Evolutionary conservation across 495 filamentous ascomycete genomes (phyloP).

Genomic region (Penicillium desertorum): DNA sequence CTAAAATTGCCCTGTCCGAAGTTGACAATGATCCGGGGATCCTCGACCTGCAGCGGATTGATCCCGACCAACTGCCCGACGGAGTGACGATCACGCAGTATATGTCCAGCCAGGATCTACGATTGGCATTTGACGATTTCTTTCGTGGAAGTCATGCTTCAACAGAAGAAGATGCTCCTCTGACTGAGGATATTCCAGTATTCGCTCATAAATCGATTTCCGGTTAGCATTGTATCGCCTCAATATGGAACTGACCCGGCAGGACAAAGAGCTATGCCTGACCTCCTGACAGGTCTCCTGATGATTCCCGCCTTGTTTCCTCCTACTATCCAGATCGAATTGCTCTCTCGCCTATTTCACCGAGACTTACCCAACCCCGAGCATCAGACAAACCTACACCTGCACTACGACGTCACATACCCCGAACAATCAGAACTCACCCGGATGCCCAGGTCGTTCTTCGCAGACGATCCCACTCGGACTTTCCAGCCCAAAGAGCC

Average conservation of each 20-base stretch:
- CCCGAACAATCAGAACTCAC: constrained; percentile 32
- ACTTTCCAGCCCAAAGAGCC: constrained; percentile 63
- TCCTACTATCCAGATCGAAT: constrained; percentile 59
- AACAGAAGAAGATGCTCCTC: constrained; percentile 24
- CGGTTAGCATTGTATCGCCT: constrained; percentile 36
- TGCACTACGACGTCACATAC: constrained; percentile 78
- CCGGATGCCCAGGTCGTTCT: constrained; percentile 47
- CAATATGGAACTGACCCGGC: constrained; percentile 32
- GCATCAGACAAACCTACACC: constrained; percentile 84
- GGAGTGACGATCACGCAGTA: constrained; percentile 30
- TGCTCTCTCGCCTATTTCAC: constrained; percentile 72
- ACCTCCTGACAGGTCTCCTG: constrained; percentile 59
- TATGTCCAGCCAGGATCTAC: constrained; percentile 35
- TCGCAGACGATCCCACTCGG: constrained; percentile 41
- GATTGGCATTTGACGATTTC: constrained; percentile 38
- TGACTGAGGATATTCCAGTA: constrained; percentile 45
- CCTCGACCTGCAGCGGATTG: constrained; percentile 48
- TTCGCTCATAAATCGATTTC: constrained; percentile 45
- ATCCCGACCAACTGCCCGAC: constrained; percentile 31
- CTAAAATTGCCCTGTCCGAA: constrained; percentile 41
- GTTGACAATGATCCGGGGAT: constrained; percentile 49
- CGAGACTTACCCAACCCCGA: constrained; percentile 70
- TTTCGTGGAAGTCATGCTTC: constrained; percentile 19
- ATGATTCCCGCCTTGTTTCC: constrained; percentile 74
- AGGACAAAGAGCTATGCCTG: constrained; percentile 21